Evolutionary conservation across 352 stramenopile genomes (phyloP), one percentile per base, ranked within the genome.

Genomic region (Aphanomyces stellatus): DNA sequence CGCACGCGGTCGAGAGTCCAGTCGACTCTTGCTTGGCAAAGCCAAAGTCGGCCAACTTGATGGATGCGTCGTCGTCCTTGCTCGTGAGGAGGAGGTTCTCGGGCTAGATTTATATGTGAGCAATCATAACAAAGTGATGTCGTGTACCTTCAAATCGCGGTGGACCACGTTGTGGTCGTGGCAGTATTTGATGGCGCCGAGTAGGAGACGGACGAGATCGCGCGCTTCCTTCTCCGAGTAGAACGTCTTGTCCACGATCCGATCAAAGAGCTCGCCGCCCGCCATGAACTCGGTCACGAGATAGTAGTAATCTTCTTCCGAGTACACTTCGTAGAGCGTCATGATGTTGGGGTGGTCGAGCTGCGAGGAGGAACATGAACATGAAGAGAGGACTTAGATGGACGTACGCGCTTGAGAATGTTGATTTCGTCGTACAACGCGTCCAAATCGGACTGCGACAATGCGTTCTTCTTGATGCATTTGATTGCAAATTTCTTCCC

Each of bases 291-390:
- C 88, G 4, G 84, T 95, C 10, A 96, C 87, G 30, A 96, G 72
- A 73, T 95, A 96, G 65, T 90, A 93, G 72, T 90, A 88, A 25
- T 95, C 87, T 2, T 74, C 74, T 40, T 96, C 90, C 43, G 91
- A 75, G 57, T 94, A 97, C 69, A 97, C 94, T 64, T 96, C 93
- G 41, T 93, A 74, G 13, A 97, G 76, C 53, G 74, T 82, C 79
- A 97, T 93, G 69, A 97, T 96, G 72, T 97, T 88, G 13, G 82
- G 76, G 65, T 97, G 90, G 61, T 91, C 69, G 75, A 96, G 82
- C 72, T 88, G n/a, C 11, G 4, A 24, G 22, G 67, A 8, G 13
- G 15, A 34, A 30, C 34, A 30, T 41, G 2, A 17, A 53, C n/a
- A 40, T 53, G 40, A 62, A 4, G 11, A 7, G 62, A 0, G 15